Evolutionary conservation across 345 rosid species (phyloP), one percentile per base, ranked within the genome.

Genomic region (Sonneratia caseolaris): DNA sequence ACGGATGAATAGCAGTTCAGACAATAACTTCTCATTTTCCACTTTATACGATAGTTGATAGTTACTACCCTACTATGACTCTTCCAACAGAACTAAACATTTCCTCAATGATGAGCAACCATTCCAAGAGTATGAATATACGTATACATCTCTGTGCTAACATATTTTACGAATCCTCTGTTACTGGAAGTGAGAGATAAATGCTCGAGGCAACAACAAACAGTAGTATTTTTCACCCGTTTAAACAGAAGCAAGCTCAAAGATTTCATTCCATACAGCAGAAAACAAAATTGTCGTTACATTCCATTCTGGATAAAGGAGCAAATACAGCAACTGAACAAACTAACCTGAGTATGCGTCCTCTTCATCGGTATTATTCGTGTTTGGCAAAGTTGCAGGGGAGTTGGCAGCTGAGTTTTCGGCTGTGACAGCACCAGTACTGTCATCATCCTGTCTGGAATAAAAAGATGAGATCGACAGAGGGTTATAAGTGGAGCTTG

Each of bases 401-500:
- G 95, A 85, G 77, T 82, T 82, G 3, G 87, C 81, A 68, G 74
- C 84, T 10, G 98, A 88, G 80, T 86, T 87, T 79, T 86, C 95
- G 16, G 87, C 83, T 5, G 96, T 89, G 64, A 93, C 78, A 12
- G 88, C 83, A 24, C 93, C 88, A 6, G 71, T 55, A 69, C 79
- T 76, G 66, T 86, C 93, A 73, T 84, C 93, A 73, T 84, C 93
- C 55, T 76, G 85, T 72, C 71, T 85, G 79, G 70, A 82, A 67
- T 81, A 83, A 51, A 90, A 73, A 14, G 86, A 84, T 0, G 98
- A 91, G 75, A 86, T 80, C 0, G 96, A 92, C 66, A 89, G 68
- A 2, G 98, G 98, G 77, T 88, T 88, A 68, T 73, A 82, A 1
- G 97, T 93, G 19, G 98, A 93, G 83, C 98, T 93, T 36, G 92